A percentile compares a stretch with the other conserved stretches of the same genome.
Evolutionary conservation across 129 eudicot species (phyloP).

Genomic region (Ambrosia trifida): DNA sequence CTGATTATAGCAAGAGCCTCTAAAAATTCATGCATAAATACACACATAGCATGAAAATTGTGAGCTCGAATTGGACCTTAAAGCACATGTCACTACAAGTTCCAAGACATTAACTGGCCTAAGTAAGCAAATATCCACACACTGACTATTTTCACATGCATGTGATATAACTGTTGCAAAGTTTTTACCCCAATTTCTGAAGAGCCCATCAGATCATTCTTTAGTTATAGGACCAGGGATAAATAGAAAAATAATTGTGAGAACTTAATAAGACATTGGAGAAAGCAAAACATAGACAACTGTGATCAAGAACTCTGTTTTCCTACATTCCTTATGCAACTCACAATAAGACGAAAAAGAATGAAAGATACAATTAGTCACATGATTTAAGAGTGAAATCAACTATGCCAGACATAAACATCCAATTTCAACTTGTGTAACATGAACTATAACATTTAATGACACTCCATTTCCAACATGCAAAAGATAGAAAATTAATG

Average conservation of each 20-base stretch:
- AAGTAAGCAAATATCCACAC: neutral
- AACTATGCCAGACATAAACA: neutral
- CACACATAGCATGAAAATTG: neutral
- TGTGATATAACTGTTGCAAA: neutral
- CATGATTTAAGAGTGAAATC: constrained; percentile 1
- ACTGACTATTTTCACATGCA: neutral
- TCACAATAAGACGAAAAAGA: constrained; percentile 17
- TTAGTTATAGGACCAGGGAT: neutral
- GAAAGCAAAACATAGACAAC: too few relatives aligned
- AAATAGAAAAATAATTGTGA: neutral
- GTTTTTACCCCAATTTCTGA: neutral
- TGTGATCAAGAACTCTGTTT: neutral
- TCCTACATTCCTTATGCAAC: constrained; percentile 5
- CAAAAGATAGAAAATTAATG: constrained; percentile 6
- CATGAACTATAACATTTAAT: constrained; percentile 14
- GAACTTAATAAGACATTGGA: too few relatives aligned
- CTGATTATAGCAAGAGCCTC: neutral
- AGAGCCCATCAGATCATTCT: neutral
- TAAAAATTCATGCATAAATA: constrained; percentile 1
- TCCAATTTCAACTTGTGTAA: constrained; percentile 11
- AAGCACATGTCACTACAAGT: neutral
- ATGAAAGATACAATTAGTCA: constrained; percentile 5
- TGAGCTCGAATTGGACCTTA: neutral
- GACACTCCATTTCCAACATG: constrained; percentile 13
- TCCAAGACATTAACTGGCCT: constrained; percentile 10